Percentiles rank a stretch among this genome's conserved stretches.
Evolutionary conservation across 2,329 filamentous ascomycete genomes (phyloP).

Genomic region (Colletotrichum sp.): DNA sequence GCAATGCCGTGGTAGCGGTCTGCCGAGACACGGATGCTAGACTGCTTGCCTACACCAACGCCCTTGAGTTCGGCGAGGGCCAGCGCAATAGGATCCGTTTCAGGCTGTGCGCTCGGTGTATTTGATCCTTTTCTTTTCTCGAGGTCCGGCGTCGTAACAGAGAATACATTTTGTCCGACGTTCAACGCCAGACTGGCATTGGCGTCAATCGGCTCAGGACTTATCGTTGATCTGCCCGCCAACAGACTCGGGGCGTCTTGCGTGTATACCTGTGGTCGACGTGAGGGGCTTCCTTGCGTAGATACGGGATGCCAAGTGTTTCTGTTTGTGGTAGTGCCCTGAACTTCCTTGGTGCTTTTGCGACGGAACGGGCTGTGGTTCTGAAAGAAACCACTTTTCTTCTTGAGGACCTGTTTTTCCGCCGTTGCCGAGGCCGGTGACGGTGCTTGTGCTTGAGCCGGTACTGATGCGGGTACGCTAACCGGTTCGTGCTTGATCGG

Average conservation of each 20-base stretch:
- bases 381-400: constrained; percentile 88
- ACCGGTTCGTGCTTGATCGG: constrained; percentile 69
- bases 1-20: constrained; percentile 94
- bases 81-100: constrained; percentile 86
- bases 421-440: constrained; percentile 57
- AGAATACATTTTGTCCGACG: constrained; percentile 94
- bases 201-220: constrained; percentile 88
- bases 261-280: constrained; percentile 44
- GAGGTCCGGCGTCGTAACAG: constrained; percentile 81
- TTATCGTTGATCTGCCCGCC: constrained; percentile 52
- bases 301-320: constrained; percentile 63
- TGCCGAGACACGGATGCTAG: constrained; percentile 85
- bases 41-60: constrained; percentile 76
- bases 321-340: constrained; percentile 47
- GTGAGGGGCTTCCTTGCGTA: constrained; percentile 32
- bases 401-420: constrained; percentile 63
- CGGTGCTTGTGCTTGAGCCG: constrained; percentile 63
- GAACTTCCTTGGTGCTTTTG: constrained; percentile 81
- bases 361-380: constrained; percentile 91
- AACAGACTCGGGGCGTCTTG: constrained; percentile 40
- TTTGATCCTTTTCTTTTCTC: constrained; percentile 44
- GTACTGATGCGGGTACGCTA: constrained; percentile 48
- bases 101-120: constrained; percentile 55
- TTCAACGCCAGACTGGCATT: constrained; percentile 93
- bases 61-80: constrained; percentile 93